Conservation (phyloP, 495 filamentous ascomycete species). For the Sporormia fimetaria region DNA sequence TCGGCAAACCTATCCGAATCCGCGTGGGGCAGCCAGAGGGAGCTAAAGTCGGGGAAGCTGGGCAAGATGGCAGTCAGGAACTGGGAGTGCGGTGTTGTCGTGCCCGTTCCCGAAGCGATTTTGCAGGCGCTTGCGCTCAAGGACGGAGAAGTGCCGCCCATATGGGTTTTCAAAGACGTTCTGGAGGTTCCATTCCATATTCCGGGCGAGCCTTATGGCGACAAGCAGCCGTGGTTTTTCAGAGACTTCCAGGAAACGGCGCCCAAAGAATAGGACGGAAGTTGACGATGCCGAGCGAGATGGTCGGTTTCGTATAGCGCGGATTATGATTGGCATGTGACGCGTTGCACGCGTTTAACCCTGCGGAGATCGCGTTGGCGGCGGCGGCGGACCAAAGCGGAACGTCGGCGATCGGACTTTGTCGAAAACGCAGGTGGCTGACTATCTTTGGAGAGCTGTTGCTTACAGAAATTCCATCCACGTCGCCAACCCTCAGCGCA, state of each 20-base stretch:
- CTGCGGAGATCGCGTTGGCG: no score
- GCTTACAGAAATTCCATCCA: no score
- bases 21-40: slow-evolving; percentile 73
- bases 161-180: slow-evolving; percentile 43
- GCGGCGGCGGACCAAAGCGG: no score
- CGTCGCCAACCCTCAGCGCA: no score
- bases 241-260: slow-evolving; percentile 1
- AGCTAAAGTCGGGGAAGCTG: slow-evolving; percentile 49
- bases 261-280: neutral
- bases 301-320: no score
- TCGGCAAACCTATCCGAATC: slow-evolving; percentile 86
- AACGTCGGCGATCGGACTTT: no score
- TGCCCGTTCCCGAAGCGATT: slow-evolving; percentile 37
- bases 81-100: slow-evolving; percentile 89
- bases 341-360: no score
- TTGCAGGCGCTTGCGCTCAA: slow-evolving; percentile 6
- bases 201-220: slow-evolving; percentile 43
- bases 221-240: slow-evolving; percentile 49
- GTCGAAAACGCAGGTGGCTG: no score
- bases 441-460: no score
- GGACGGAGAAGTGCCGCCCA: slow-evolving; percentile 20
- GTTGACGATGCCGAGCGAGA: neutral
- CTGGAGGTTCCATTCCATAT: slow-evolving; percentile 64
- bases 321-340: no score
- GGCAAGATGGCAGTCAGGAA: slow-evolving; percentile 77